Base-by-base conservation (phyloP, 2,329 filamentous ascomycete genomes). In the Pseudogymnoascus sp. region DNA sequence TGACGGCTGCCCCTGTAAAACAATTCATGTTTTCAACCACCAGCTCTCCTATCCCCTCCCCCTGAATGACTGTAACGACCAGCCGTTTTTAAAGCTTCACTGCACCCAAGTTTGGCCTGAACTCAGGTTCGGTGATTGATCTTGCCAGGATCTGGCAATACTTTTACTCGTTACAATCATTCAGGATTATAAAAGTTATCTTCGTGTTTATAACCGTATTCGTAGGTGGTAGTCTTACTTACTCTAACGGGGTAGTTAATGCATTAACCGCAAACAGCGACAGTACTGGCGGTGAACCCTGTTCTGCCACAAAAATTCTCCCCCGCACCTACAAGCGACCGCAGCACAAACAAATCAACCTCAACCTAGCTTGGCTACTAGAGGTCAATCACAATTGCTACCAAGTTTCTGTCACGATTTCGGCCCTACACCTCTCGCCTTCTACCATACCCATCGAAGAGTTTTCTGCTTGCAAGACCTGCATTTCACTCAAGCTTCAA, bases 401-500 rank as follows among this genome's bases (percentile, higher is more conserved):
- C 45, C 45, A 52, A 52, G 12, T 52, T 30, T 18, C 26, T 52
- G 18, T 18, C 45, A 30, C 45, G 45, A 52, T 52, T 52, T 30
- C 15, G n/a, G 19, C 45, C n/a, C n/a, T 30, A 30, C 26, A 18
- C 45, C 23, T 30, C 5, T 18, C 26, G 26, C 23, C 15, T 30
- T 52, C 2, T 30, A 12, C n/a, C 23, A 52, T 52, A 52, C 6
- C 2, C 23, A 30, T 30, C 45, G 45, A 52, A 52, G 23, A 52
- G 45, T 12, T 12, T 30, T 52, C 30, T 30, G n/a, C 45, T 30
- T n/a, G 45, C 45, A 19, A 52, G 30, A 19, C 45, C 45, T 34
- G 55, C 33, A 26, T 55, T 21, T 59, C 58, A 59, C 10, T 59
- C 59, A 61, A 58, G 10, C 35, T 23, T 28, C 62, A 74, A 72